Evolutionary conservation across 208 protist species (phyloP).

Genomic region (Wallacemonas sp.): DNA sequence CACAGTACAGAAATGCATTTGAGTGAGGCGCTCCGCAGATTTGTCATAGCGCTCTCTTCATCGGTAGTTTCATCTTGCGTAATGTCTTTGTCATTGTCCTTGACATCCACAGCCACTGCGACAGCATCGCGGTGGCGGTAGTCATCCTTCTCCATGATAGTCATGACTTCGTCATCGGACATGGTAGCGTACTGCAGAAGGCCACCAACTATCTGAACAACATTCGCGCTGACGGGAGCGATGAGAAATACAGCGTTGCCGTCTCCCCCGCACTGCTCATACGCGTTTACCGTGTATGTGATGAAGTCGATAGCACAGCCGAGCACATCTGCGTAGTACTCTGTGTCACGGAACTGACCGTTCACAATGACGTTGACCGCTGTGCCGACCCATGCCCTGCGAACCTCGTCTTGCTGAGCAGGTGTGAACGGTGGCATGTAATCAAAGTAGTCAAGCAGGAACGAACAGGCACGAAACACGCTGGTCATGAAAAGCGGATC

Average conservation of each 20-base stretch:
- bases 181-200: slow-evolving; percentile 59
- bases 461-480: slow-evolving; percentile 62
- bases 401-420: slow-evolving; percentile 28
- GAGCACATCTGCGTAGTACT: slow-evolving; percentile 46
- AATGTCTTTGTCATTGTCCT: slow-evolving; percentile 56
- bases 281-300: slow-evolving; percentile 44
- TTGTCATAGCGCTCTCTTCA: slow-evolving; percentile 69
- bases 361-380: slow-evolving; percentile 47
- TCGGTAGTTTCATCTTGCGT: slow-evolving; percentile 61
- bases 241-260: slow-evolving; percentile 38
- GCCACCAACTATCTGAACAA: slow-evolving; percentile 41
- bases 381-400: slow-evolving; percentile 46
- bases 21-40: slow-evolving; percentile 66
- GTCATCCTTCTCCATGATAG: slow-evolving; percentile 74
- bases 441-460: slow-evolving; percentile 87
- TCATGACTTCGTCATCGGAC: slow-evolving; percentile 71
- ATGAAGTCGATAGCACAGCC: slow-evolving; percentile 71
- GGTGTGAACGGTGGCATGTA: slow-evolving; percentile 49
- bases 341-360: slow-evolving; percentile 12
- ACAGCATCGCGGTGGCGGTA: slow-evolving; percentile 63
- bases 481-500: slow-evolving; percentile 57
- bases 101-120: slow-evolving; percentile 46
- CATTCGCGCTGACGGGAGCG: slow-evolving; percentile 23
- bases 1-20: slow-evolving; percentile 74
- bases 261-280: slow-evolving; percentile 65